Evolutionary conservation across 2,329 filamentous ascomycete species (phyloP), one percentile per base, ranked within the genome.

Genomic region (Capronia epimyces): DNA sequence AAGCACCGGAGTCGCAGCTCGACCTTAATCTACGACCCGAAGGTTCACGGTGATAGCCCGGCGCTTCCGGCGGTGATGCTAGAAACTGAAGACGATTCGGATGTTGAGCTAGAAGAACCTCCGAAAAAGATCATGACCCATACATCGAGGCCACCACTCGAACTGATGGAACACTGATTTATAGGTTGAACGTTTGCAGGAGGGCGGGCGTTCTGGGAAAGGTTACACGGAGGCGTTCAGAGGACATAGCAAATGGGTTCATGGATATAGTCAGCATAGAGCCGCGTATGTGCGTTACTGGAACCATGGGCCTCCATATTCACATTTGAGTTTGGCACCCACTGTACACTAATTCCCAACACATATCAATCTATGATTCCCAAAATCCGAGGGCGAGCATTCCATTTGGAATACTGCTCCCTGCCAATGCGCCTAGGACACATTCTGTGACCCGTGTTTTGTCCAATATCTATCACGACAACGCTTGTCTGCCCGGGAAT

Each of bases 11-110:
- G 70, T 56, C 62, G 79, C 36, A 82, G 78, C 62, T 76, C 77
- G 25, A 82, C 79, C 1, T 70, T 83, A 37, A 79, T 84, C 43
- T 84, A 81, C 62, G 71, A 83, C 56, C 81, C 81, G 0, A 74
- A 79, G 48, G 76, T 82, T 37, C 79, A 84, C 57, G 81, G 81
- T 2, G 70, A 77, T 51, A 80, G 74, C 49, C 79, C 79, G 0
- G 70, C 75, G 56, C 65, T 84, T 32, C 81, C 81, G 1, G 79
- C 79, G 1, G 82, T 84, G 31, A 77, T 80, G 62, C 79, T 84
- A 1, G 80, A 82, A 64, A 80, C 84, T 65, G 70, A 73, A 2
- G 71, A 68, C n/a, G 66, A 61, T 25, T 63, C 68, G n/a, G 60
- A 74, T 51, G 73, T 70, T 31, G 76, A 78, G 44, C 67, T 73